phyloP scores from a whole-genome alignment of 108 stramenopile species.

The Nitzschia sp. region DNA sequence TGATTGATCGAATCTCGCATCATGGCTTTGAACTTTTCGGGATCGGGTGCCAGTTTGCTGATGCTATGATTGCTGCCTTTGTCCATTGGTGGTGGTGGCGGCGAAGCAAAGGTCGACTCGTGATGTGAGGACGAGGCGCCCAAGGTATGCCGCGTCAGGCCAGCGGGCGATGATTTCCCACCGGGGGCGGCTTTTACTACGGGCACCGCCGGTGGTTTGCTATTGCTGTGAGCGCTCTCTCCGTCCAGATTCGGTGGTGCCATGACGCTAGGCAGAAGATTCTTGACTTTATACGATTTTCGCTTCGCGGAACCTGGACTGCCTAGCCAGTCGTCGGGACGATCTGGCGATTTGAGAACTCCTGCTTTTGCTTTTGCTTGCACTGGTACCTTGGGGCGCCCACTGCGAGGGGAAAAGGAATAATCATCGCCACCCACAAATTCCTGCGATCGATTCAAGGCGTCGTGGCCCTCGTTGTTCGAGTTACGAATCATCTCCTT shows the following conservation, averaged over 20 bases:
- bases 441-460: slow-evolving; percentile 2
- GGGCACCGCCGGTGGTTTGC: neutral
- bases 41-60: neutral
- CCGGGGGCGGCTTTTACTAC: neutral
- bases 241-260: neutral
- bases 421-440: neutral
- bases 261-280: neutral
- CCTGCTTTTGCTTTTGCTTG: slow-evolving; percentile 9
- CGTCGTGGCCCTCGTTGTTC: neutral
- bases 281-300: slow-evolving; percentile 14
- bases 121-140: slow-evolving; percentile 8
- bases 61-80: neutral
- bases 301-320: neutral
- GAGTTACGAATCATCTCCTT: neutral
- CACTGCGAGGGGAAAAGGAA: neutral
- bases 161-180: neutral
- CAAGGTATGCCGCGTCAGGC: slow-evolving; percentile 7
- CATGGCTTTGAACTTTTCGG: neutral
- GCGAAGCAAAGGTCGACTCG: neutral
- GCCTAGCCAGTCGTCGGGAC: slow-evolving; percentile 17
- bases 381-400: neutral
- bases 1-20: neutral
- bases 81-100: neutral
- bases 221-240: neutral
- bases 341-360: slow-evolving; percentile 3